Base-by-base conservation (phyloP, 2,329 filamentous ascomycete genomes). In the Fusarium falciforme region DNA sequence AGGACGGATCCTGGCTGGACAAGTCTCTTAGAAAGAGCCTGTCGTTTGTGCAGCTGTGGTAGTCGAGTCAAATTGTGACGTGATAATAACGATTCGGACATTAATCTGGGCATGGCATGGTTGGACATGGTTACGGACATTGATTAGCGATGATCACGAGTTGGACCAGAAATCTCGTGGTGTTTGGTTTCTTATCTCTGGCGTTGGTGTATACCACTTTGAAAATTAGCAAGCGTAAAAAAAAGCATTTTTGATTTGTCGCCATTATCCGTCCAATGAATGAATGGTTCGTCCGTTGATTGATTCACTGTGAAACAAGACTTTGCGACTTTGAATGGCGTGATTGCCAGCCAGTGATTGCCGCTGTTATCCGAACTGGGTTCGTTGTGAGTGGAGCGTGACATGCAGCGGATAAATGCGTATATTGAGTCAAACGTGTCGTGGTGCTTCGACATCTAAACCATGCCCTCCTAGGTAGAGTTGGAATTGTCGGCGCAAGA, bases 401-500 rank as follows among this genome's bases (percentile, higher is more conserved):
- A n/a, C 38, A 16, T 29, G 38, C 42, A 60, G 36, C n/a, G 33
- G n/a, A n/a, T 31, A 44, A 40, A 44, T 60, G 25, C 29, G 38
- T 42, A 22, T 31, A 60, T 58, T 58, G 54, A n/a, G 22, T 58
- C 14, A 36, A 33, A 27, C 31, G 52, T 35, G 52, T 36, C n/a
- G 35, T 27, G 35, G 27, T 35, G 33, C 20, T 36, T 44, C 58
- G 29, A 61, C 36, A 44, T 60, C 35, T 40, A 59, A 25, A 25
- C 33, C 20, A 44, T 44, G 9, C 33, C 31, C 31, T 31, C 35
- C 33, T 29, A 62, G 11, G 42, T 62, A 10, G 76, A 79, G 62
- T 79, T 76, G 4, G 84, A 85, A 76, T 86, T 86, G 65, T 86
- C 83, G 0, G 80, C 82, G 64, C 84, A 86, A 0, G 83, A 83